These are phyloP conservation scores for Erythrophleum ivorense DNA, from an alignment of 331 rosid genomes.

Conservation along the genomic window DNA sequence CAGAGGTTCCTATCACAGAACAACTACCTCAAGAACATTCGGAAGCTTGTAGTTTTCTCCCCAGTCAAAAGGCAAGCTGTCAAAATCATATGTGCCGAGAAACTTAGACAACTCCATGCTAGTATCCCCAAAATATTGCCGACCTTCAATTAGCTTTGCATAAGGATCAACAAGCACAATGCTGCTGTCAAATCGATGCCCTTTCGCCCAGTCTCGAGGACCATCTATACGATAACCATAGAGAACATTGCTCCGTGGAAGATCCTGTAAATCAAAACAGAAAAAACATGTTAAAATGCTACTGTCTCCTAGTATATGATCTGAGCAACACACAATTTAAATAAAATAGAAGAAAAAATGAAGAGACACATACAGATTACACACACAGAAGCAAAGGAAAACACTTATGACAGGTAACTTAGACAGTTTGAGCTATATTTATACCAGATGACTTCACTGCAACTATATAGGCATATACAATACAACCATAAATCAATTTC, in stretches of 20 bases:
- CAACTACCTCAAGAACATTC: conserved; percentile 77
- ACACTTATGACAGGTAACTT: conserved; percentile 23
- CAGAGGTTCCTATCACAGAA: conserved; percentile 10
- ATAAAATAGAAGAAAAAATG: conserved; percentile 12
- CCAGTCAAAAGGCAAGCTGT: conserved; percentile 85
- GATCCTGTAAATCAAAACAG: conserved; percentile 59
- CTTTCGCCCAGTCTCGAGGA: conserved; percentile 74
- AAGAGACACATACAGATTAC: background rate
- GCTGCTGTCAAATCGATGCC: conserved; percentile 89
- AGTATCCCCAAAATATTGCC: conserved; percentile 78
- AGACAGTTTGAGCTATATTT: conserved; percentile 12
- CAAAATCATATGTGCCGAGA: conserved; percentile 90
- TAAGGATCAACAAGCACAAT: conserved; percentile 89
- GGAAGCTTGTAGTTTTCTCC: conserved; percentile 90
- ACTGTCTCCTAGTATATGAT: background rate
- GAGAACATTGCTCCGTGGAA: conserved; percentile 72
- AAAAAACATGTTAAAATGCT: conserved; percentile 15
- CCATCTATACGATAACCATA: conserved; percentile 90
- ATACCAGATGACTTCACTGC: conserved; percentile 21
- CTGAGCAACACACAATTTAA: conserved; percentile 28
- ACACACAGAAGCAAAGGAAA: conserved; percentile 1
- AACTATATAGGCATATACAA: conserved; percentile 6
- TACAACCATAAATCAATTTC: conserved; percentile 4
- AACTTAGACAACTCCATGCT: conserved; percentile 63
- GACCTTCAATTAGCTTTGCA: conserved; percentile 89